Evolutionary conservation across 495 filamentous ascomycete species (phyloP).

Genomic region (Trichoderma asperelloides): DNA sequence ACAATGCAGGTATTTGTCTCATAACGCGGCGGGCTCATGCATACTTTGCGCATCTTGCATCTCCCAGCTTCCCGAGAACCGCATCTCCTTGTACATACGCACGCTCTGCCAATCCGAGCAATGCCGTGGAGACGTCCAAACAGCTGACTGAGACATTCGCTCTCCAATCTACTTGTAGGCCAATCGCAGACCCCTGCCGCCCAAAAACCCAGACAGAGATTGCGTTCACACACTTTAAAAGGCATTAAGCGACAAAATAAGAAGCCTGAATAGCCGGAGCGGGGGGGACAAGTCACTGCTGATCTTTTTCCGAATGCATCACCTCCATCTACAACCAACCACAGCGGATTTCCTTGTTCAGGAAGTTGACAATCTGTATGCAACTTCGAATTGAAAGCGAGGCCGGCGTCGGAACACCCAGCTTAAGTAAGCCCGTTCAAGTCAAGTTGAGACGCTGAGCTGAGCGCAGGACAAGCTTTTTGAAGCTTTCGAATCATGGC

Average conservation of each 20-base stretch:
- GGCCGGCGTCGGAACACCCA: no score
- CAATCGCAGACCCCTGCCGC: not conserved
- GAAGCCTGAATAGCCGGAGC: not conserved
- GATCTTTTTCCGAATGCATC: not conserved
- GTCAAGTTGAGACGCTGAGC: no score
- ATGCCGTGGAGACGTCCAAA: no score
- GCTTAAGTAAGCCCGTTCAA: no score
- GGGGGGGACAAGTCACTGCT: not conserved
- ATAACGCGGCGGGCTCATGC: not conserved
- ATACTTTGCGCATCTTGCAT: not conserved
- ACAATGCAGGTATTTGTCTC: not conserved
- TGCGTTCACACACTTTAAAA: not conserved
- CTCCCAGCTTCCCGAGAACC: not conserved
- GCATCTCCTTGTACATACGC: no score
- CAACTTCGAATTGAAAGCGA: no score
- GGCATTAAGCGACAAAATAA: not conserved
- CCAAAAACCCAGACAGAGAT: not conserved
- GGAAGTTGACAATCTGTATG: not conserved
- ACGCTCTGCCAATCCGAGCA: no score
- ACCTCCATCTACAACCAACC: not conserved
- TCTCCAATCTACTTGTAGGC: not conserved
- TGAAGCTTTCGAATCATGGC: not conserved
- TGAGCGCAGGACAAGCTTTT: not conserved
- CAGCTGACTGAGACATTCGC: not conserved
- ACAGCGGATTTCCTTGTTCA: not conserved